Percentiles rank a stretch among this genome's conserved stretches.
phyloP scores from a whole-genome alignment of 345 rosid species.

The Camelina neglecta region DNA sequence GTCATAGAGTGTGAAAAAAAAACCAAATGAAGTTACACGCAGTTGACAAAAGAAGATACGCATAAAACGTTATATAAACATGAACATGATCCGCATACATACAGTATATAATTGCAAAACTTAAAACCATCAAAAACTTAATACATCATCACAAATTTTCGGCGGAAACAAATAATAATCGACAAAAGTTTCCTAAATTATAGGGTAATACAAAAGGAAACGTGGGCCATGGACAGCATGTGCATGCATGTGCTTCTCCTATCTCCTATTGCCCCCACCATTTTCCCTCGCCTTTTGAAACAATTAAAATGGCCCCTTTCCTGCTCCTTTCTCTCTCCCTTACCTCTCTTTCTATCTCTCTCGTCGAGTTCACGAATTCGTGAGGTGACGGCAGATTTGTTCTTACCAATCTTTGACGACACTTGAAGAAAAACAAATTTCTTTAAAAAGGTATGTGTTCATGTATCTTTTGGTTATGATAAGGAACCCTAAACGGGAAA shows the following conservation, averaged over 20 bases:
- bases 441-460: constrained; percentile 35
- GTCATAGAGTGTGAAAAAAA: not conserved
- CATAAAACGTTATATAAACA: not conserved
- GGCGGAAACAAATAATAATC: constrained; percentile 43
- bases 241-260: constrained; percentile 48
- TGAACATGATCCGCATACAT: not conserved
- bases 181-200: constrained; percentile 43
- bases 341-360: constrained; percentile 27
- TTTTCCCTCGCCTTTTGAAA: constrained; percentile 39
- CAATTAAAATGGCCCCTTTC: constrained; percentile 37
- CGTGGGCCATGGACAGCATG: constrained; percentile 44
- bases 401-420: constrained; percentile 31
- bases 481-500: constrained; percentile 27
- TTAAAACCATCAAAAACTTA: constrained; percentile 19
- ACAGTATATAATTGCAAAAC: not conserved
- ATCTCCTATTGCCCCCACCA: constrained; percentile 41
- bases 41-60: not conserved
- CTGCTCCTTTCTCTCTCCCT: constrained; percentile 36
- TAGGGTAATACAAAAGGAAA: constrained; percentile 31
- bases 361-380: constrained; percentile 26
- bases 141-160: constrained; percentile 32
- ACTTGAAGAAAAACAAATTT: not conserved
- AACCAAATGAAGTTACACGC: not conserved
- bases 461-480: constrained; percentile 35
- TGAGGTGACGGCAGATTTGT: constrained; percentile 29